These are phyloP conservation scores for Eremomyces bilateralis DNA, from an alignment of 495 filamentous ascomycete genomes.

Conservation along the genomic window DNA sequence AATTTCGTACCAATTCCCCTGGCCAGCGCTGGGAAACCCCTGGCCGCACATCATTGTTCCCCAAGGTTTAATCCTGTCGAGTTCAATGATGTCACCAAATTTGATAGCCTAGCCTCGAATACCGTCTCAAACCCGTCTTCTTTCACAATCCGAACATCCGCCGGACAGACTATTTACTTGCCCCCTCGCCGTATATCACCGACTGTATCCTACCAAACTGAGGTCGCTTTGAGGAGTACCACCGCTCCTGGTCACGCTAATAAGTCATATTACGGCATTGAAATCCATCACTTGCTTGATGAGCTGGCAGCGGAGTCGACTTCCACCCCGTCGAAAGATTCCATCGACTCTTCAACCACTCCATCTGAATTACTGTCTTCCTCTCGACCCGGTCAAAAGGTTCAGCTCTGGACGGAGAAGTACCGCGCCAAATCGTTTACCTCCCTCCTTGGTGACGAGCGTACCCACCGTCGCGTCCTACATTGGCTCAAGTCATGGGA, in stretches of 20 bases:
- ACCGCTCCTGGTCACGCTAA: conserved; percentile 44
- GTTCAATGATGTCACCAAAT: too few relatives aligned
- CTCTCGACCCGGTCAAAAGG: conserved; percentile 3
- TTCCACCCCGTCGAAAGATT: conserved; percentile 11
- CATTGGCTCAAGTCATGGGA: conserved; percentile 93
- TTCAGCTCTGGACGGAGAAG: conserved; percentile 23
- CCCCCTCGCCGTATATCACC: conserved; percentile 30
- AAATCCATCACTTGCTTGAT: conserved; percentile 65
- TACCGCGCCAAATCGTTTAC: conserved; percentile 78
- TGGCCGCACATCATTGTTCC: too few relatives aligned
- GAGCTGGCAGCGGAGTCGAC: conserved; percentile 28
- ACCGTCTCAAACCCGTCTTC: too few relatives aligned
- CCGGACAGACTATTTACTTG: conserved; percentile 37
- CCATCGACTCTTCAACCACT: neutral
- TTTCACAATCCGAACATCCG: conserved; percentile 16
- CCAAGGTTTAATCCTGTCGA: too few relatives aligned
- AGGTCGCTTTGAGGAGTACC: conserved; percentile 47
- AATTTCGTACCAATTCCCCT: too few relatives aligned
- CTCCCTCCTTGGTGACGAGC: conserved; percentile 82
- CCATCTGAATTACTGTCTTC: too few relatives aligned
- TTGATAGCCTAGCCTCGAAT: too few relatives aligned
- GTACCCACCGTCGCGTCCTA: conserved; percentile 77
- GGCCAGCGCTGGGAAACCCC: too few relatives aligned
- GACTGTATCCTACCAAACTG: conserved; percentile 46
- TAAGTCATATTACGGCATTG: conserved; percentile 74